Evolutionary conservation across 345 rosid genomes (phyloP).

Genomic region (Bruguiera sexangula): DNA sequence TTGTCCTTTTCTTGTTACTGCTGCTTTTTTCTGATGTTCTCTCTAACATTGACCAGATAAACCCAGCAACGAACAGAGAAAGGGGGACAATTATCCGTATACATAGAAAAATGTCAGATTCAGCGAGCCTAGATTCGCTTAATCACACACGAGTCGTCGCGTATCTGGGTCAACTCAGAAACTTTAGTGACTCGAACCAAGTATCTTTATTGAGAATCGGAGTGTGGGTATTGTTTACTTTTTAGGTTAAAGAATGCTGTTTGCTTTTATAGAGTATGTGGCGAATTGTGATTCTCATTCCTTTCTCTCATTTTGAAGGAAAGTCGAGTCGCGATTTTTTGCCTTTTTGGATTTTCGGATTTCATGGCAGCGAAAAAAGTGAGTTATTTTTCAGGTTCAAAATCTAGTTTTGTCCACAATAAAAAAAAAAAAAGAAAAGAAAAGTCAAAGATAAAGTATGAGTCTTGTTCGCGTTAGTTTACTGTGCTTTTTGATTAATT

Average conservation of each 20-base stretch:
- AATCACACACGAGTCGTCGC: constrained; percentile 34
- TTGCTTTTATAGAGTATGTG: constrained; percentile 38
- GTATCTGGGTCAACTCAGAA: constrained; percentile 24
- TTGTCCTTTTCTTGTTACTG: neutral
- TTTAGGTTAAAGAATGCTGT: constrained; percentile 25
- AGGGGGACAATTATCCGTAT: constrained; percentile 1
- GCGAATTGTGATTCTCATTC: constrained; percentile 36
- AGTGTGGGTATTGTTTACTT: constrained; percentile 29
- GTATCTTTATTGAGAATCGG: constrained; percentile 1
- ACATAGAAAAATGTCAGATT: constrained; percentile 29
- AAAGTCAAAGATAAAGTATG: no score
- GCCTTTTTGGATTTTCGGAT: no score
- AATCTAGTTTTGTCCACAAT: no score
- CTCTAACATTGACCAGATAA: constrained; percentile 26
- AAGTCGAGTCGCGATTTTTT: no score
- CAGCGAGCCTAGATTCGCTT: constrained; percentile 44
- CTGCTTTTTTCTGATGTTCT: neutral
- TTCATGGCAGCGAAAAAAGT: no score
- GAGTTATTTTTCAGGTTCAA: no score
- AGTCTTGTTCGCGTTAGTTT: no score
- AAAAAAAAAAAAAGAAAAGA: no score
- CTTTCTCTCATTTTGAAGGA: neutral
- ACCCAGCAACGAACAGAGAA: constrained; percentile 19
- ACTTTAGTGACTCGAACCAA: constrained; percentile 11
- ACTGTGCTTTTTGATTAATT: no score